Conservation (phyloP, 306 rosid genomes). For the Casuarina cunninghamiana region DNA sequence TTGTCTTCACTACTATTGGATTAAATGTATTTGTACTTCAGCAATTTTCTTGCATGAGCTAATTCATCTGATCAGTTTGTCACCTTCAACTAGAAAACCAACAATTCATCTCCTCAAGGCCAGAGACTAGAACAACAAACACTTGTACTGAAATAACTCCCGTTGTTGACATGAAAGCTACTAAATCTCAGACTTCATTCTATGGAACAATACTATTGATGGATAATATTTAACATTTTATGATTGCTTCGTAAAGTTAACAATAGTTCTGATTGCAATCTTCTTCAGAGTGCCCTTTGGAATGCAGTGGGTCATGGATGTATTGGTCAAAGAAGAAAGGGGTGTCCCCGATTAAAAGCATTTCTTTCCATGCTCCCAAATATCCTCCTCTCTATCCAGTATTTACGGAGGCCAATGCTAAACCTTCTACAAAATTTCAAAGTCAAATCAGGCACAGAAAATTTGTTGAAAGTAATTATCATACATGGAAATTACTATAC, state of each 20-base stretch:
- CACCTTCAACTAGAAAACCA: conserved; percentile 10
- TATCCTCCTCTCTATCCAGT: neutral
- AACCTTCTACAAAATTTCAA: neutral
- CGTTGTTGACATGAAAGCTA: conserved; percentile 3
- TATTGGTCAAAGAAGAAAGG: too few species aligned
- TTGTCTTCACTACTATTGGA: neutral
- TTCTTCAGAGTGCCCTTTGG: too few species aligned
- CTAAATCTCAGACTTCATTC: neutral
- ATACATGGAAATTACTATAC: neutral
- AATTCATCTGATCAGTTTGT: conserved; percentile 3
- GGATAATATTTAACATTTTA: too few species aligned
- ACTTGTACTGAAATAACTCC: conserved; percentile 3
- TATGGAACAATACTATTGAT: too few species aligned
- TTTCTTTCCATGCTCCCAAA: neutral
- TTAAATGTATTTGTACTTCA: conserved; percentile 5
- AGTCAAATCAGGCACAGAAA: neutral
- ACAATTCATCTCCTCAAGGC: conserved; percentile 1
- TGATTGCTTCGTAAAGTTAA: too few species aligned
- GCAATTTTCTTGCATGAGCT: neutral
- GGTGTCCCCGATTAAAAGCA: neutral
- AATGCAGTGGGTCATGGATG: too few species aligned
- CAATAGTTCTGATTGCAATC: too few species aligned
- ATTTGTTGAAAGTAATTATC: neutral
- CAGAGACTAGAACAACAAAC: neutral
- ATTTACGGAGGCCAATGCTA: neutral